Base-by-base conservation (phyloP, 306 rosid species). In the Arachis hypogaea region DNA sequence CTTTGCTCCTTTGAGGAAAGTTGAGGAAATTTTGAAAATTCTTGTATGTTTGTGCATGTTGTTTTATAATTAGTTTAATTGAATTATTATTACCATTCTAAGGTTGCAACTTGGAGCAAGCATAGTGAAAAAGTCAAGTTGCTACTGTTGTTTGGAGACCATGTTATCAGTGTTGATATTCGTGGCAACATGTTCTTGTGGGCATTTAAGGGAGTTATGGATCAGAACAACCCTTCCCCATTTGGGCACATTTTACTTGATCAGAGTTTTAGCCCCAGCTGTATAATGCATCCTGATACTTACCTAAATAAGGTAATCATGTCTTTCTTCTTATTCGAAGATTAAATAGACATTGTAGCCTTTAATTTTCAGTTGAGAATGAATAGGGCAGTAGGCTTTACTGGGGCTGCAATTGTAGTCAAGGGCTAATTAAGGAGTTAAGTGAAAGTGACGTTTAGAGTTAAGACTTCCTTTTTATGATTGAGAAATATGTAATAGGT, bases 211-310 rank as follows among this genome's bases (percentile, higher is more conserved):
- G 91, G 87, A 73, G 58, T n/a, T 14, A 68, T 80, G 75, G 87
- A 81, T 4, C 79, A 85, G 76, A 85, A 80, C 77, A 85, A 80
- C 77, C 86, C 67, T 46, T 79, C 82, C 69, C 91, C 96, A 0
- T 58, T 80, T 71, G 90, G 84, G 14, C 94, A 88, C 77, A 74
- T 94, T 50, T 42, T 33, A 77, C 68, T 94, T 11, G 92, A 77
- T 33, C 76, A 66, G 8, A 76, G 85, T 52, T 85, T 91, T 70
- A 84, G 44, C 62, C 92, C 97, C 49, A 70, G 67, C 74, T 89
- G 93, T 82, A 69, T 91, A 78, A 78, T 88, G 82, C 98, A 94
- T 84, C 98, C 98, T 1, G 98, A 94, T 76, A 91, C 98, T 59
- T 91, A 91, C 78, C 81, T 94, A 14, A 94, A 94, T 68, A 94